These are phyloP conservation scores for Solanum paucissectum DNA, from an alignment of 257 asterid species.

Conservation along the genomic window DNA sequence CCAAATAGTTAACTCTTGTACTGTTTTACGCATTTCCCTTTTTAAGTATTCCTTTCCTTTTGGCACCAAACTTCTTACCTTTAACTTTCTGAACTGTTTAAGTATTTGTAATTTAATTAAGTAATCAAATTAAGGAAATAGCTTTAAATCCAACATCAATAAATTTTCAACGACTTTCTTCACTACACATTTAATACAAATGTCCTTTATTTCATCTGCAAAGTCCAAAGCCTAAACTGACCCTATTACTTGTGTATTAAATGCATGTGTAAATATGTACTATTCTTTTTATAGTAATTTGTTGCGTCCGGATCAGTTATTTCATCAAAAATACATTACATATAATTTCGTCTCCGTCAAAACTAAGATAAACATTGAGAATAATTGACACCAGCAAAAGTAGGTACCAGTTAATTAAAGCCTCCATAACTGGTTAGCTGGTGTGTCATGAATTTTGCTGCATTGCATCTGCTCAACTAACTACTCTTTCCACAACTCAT, in stretches of 20 bases:
- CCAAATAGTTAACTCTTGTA: background rate
- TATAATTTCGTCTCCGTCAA: background rate
- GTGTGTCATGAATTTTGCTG: slow-evolving; percentile 17
- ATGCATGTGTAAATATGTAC: background rate
- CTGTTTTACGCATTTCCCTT: background rate
- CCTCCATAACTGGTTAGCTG: slow-evolving; percentile 18
- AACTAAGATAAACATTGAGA: background rate
- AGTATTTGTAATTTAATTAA: background rate
- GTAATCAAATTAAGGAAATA: background rate
- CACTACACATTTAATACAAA: background rate
- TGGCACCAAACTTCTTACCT: background rate
- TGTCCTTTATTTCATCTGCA: background rate
- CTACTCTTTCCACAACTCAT: background rate
- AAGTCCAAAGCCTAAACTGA: background rate
- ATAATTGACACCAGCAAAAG: slow-evolving; percentile 7
- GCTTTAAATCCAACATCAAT: background rate
- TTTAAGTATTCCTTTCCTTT: background rate
- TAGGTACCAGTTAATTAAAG: slow-evolving; percentile 23
- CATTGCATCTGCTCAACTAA: slow-evolving; percentile 3
- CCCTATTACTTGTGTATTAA: background rate
- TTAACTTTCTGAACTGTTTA: background rate
- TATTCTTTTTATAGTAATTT: background rate
- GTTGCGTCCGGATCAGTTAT: background rate
- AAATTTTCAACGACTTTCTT: background rate
- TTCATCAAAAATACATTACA: background rate